phyloP scores from a whole-genome alignment of 108 stramenopile species.

The Nitzschia sp. region DNA sequence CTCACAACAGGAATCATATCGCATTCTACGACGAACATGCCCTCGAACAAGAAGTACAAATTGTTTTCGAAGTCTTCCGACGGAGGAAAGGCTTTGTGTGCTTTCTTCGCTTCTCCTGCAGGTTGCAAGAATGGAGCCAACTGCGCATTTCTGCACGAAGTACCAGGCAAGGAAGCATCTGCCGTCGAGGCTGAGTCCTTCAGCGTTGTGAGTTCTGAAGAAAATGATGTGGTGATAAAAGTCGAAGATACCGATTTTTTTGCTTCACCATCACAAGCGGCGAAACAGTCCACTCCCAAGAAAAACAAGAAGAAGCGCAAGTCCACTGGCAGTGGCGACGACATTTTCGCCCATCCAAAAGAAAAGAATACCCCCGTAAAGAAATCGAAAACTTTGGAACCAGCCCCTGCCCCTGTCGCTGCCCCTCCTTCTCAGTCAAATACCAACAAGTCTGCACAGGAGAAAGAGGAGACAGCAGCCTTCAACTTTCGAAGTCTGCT shows the following conservation, averaged over 20 bases:
- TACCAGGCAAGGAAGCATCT: slow-evolving; percentile 13
- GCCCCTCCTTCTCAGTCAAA: slow-evolving; percentile 5
- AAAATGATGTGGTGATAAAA: slow-evolving; percentile 36
- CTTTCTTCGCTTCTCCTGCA: slow-evolving; percentile 67
- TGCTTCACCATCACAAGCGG: slow-evolving; percentile 22
- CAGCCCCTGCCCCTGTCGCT: slow-evolving; percentile 1
- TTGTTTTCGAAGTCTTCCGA: slow-evolving; percentile 46
- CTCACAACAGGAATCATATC: neutral
- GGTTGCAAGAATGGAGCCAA: slow-evolving; percentile 84
- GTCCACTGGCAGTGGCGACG: slow-evolving; percentile 16
- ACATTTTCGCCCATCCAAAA: slow-evolving; percentile 36
- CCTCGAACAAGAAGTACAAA: slow-evolving; percentile 60
- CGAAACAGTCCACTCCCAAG: slow-evolving; percentile 18
- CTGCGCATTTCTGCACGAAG: slow-evolving; percentile 74
- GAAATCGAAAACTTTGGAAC: slow-evolving; percentile 12
- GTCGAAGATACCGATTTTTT: slow-evolving; percentile 8
- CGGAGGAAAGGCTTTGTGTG: slow-evolving; percentile 52
- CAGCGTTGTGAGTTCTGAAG: slow-evolving; percentile 69
- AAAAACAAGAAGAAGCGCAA: slow-evolving; percentile 17
- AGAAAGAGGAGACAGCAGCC: slow-evolving; percentile 13
- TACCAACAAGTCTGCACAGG: slow-evolving; percentile 7
- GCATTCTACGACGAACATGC: slow-evolving; percentile 5
- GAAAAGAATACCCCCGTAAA: slow-evolving; percentile 11
- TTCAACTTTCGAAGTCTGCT: slow-evolving; percentile 43
- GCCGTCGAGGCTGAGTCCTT: slow-evolving; percentile 35